Percentiles rank a stretch among this genome's conserved stretches.
Conservation (phyloP, 2,329 filamentous ascomycete species). For the Cyphellophora europaea region DNA sequence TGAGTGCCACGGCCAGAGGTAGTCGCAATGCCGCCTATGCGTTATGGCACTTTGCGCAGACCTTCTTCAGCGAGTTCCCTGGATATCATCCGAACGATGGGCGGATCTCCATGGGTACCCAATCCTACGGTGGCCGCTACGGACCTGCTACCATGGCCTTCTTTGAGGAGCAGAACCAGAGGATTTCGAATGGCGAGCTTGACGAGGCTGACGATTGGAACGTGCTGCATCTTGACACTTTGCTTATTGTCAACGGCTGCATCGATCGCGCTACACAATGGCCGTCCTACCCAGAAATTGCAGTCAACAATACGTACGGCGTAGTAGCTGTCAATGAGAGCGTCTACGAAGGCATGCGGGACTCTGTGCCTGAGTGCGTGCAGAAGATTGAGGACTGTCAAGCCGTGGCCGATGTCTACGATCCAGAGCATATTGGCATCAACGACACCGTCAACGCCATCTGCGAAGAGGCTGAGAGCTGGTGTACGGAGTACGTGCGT, state of each 20-base stretch:
- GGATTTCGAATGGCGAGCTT: slow-evolving; percentile 17
- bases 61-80: slow-evolving; percentile 49
- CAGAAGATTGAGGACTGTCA: too few relatives aligned
- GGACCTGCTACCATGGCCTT: slow-evolving; percentile 20
- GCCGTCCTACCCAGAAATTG: slow-evolving; percentile 34
- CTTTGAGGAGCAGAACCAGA: slow-evolving; percentile 22
- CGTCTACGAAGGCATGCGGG: slow-evolving; percentile 28
- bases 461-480: slow-evolving; percentile 33
- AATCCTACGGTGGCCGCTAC: slow-evolving; percentile 21
- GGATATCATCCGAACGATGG: slow-evolving; percentile 45
- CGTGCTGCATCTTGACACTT: slow-evolving; percentile 29
- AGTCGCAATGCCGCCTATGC: slow-evolving; percentile 38
- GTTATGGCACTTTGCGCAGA: slow-evolving; percentile 46
- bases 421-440: slow-evolving; percentile 30
- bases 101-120: slow-evolving; percentile 15
- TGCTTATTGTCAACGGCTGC: slow-evolving; percentile 40
- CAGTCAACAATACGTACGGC: slow-evolving; percentile 44
- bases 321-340: slow-evolving; percentile 34
- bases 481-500: slow-evolving; percentile 27
- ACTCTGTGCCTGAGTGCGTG: too few relatives aligned
- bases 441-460: slow-evolving; percentile 23
- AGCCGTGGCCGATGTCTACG: too few relatives aligned
- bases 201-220: slow-evolving; percentile 11
- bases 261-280: slow-evolving; percentile 36
- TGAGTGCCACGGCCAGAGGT: slow-evolving; percentile 21